Base-by-base conservation (phyloP, 345 rosid species). In the Syzygium jambos region DNA sequence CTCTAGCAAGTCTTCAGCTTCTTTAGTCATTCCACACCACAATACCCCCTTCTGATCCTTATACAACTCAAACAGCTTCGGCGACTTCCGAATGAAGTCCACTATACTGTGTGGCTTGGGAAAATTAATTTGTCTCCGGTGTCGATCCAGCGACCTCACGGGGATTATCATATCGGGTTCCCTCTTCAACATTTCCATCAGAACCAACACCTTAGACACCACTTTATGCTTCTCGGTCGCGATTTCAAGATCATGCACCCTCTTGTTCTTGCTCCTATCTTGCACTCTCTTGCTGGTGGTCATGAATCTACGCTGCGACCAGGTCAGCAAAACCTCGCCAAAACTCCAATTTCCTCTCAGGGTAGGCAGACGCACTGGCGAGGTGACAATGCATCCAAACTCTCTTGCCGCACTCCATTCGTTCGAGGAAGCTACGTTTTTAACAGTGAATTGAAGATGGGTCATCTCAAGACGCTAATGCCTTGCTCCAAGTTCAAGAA, bases 11-110 rank as follows among this genome's bases (percentile, higher is more conserved):
- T 91, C 92, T 80, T 96, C 98, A 1, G 91, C 95, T 87, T 84
- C 93, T 65, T 91, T 89, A 4, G 97, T 93, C 96, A 96, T 89
- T 49, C 98, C 98, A 90, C 98, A 95, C 98, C 98, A 96, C 87
- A 93, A 56, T 52, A 93, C 85, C 84, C 98, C 96, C 23, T 96
- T 93, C 83, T 91, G 92, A 89, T 96, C 98, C 92, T 95, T 95
- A 15, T 93, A 96, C 89, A 97, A 87, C 55, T 96, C 98, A 57
- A 96, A 95, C 90, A 95, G 85, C 90, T 94, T 95, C 0, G 99
- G 97, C 19, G 95, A 94, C 91, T 96, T 96, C 89, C 89, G 86
- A 77, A 97, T 92, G 89, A 96, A 92, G 87, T 95, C 95, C 7
- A 94, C 90, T n/a, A 96, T 78, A 88, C 90, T 93, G 84, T 95